Base-by-base conservation (phyloP, 2,329 filamentous ascomycete genomes). In the Venturia asperata region DNA sequence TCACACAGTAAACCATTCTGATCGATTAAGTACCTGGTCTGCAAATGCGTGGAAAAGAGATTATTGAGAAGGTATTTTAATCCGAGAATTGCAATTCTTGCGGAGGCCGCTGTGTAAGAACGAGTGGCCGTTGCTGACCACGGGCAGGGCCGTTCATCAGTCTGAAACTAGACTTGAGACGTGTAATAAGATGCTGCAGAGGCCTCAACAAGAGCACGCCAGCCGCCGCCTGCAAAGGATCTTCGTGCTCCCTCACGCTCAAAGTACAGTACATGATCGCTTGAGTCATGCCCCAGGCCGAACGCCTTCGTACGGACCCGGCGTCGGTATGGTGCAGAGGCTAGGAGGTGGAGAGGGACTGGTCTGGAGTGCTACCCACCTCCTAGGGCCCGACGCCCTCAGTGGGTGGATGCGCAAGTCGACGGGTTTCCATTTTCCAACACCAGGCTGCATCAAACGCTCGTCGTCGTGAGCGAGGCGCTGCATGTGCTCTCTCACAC, bases 1-100 rank as follows among this genome's bases (percentile, higher is more conserved):
- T 63, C 21, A 65, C 64, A 41, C 64, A 65, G 19, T 65, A 65
- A 3, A 65, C 64, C 64, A 65, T 65, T 27, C 37, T 64, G 39
- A 21, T 43, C 42, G 60, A 19, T 24, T 39, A 61, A n/a, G 10
- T n/a, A 24, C 13, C n/a, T 61, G 15, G 60, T 43, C 37, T 27
- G n/a, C 37, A 39, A 27, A 27, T 10, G 41, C 9, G 24, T 30
- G 34, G 41, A 42, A 34, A 34, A 34, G 19, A 45, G 27, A 2
- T 5, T 5, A 15, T 61, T 42, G 2, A 39, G 27, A 45, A 34
- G 60, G 5, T 21, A 43, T 61, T 61, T 42, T 37, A 61, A 42
- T 61, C 42, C 42, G 21, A 27, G 42, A 45, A 61, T 42, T 42
- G 60, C 42, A 61, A 27, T 61, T 41, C 60, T 61, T 61, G 60